Base-by-base conservation (phyloP, 352 stramenopile genomes). In the Phytophthora vignae region DNA sequence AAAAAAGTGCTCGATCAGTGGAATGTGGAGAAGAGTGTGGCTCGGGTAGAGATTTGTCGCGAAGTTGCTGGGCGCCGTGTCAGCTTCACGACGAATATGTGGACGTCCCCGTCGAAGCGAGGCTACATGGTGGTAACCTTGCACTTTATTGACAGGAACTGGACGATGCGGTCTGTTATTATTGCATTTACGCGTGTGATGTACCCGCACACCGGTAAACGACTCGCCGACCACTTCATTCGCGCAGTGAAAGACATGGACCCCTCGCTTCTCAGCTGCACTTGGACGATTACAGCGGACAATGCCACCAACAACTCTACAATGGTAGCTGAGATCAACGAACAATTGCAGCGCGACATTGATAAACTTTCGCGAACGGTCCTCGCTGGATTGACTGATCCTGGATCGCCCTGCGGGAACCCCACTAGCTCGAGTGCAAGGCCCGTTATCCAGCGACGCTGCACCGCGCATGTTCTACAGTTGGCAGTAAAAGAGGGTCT, bases 81-180 rank as follows among this genome's bases (percentile, higher is more conserved):
- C 19, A 60, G 68, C n/a, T 44, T 75, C 12, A 73, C 63, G 15
- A 48, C 69, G 8, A 61, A 75, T 33, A 67, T 73, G 59, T 77
- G 64, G 69, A 67, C 69, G 2, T 77, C 55, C 17, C 33, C 56
- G 2, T 38, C 69, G 9, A 55, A 56, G 4, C 29, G 33, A 2
- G 57, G 59, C 0, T 77, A 73, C 57, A 67, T 73, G 64, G 69
- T 70, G 9, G 29, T 69, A 0, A 77, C 64, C 0, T 50, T 69
- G 9, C 58, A 77, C 48, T 77, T 69, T 33, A 66, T 73, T 17
- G 52, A 69, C 48, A 46, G 53, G 12, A 21, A 55, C 10, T 77
- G 69, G 60, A 3, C 27, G 0, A n/a, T 73, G 5, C 52, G 58
- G 0, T 77, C 69, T 1, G 53, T 73, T 0, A 69, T 76, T 12